Evolutionary conservation across 352 stramenopile species (phyloP).

Genomic region (Phytophthora pinifolia): DNA sequence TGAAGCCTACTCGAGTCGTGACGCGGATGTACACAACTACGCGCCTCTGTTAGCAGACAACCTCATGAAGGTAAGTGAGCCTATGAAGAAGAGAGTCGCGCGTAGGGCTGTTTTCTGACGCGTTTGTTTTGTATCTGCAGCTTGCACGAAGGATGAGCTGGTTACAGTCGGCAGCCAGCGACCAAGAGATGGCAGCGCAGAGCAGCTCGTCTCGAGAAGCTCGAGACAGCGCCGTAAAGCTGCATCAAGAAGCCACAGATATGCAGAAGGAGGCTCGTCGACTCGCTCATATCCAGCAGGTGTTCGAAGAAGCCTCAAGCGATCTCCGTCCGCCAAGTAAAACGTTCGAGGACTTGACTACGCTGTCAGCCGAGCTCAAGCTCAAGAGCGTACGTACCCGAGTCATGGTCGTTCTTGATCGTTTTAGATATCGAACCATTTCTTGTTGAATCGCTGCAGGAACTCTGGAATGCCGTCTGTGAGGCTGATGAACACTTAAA

Average conservation of each 20-base stretch:
- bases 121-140: background rate
- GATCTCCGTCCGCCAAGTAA: constrained; percentile 28
- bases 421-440: background rate
- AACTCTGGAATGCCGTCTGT: constrained; percentile 61
- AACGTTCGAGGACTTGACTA: constrained; percentile 40
- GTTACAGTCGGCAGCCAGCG: constrained; percentile 31
- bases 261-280: constrained; percentile 28
- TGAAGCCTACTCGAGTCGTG: constrained; percentile 28
- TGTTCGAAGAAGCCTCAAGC: constrained; percentile 42
- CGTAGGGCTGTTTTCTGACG: too few species aligned
- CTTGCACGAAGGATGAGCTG: constrained; percentile 19
- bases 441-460: constrained; percentile 17
- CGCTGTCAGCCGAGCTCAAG: constrained; percentile 39
- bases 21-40: constrained; percentile 38
- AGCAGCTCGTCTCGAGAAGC: constrained; percentile 38
- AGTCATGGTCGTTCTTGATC: too few species aligned
- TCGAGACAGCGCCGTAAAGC: constrained; percentile 17
- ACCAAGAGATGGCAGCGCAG: constrained; percentile 35
- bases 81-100: background rate
- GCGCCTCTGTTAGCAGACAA: constrained; percentile 22
- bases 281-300: constrained; percentile 39
- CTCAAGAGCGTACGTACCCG: constrained; percentile 42
- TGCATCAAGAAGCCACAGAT: constrained; percentile 33
- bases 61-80: constrained; percentile 9
- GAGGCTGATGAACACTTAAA: constrained; percentile 47